Conservation (phyloP, 306 rosid genomes). For the Cucurbita argyrosperma region DNA sequence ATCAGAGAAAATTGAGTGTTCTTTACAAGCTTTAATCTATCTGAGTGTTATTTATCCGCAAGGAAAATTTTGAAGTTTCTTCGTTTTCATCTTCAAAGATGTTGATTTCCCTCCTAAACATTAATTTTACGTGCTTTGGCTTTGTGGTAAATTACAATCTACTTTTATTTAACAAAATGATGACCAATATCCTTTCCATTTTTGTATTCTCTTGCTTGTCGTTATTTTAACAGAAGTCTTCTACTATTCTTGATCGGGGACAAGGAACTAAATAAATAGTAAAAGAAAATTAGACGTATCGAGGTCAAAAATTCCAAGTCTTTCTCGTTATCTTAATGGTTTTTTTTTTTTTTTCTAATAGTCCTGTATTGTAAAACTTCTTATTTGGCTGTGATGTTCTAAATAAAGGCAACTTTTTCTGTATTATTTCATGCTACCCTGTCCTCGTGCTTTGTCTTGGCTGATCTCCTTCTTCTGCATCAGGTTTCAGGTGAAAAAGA, state of each 20-base stretch:
- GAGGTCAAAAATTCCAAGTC: neutral
- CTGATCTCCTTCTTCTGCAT: constrained; percentile 6
- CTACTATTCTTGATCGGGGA: neutral
- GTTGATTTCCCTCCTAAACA: neutral
- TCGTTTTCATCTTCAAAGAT: neutral
- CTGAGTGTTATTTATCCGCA: neutral
- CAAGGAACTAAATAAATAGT: neutral
- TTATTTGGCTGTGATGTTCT: neutral
- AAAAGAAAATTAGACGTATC: neutral
- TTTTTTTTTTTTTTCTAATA: neutral
- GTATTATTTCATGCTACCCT: neutral
- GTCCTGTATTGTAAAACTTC: neutral
- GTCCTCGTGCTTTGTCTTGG: neutral
- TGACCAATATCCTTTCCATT: neutral
- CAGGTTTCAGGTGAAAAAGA: constrained; percentile 99
- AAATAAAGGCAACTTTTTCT: neutral
- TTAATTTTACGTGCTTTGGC: neutral
- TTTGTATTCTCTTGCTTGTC: neutral
- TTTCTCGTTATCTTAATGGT: neutral
- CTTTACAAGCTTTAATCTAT: neutral
- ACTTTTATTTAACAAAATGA: neutral
- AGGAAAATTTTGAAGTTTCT: neutral
- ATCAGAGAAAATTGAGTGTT: neutral
- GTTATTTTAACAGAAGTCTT: neutral
- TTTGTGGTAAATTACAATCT: neutral